Conservation (phyloP, 768 basidiomycete genomes). For the Trametes cubensis region DNA sequence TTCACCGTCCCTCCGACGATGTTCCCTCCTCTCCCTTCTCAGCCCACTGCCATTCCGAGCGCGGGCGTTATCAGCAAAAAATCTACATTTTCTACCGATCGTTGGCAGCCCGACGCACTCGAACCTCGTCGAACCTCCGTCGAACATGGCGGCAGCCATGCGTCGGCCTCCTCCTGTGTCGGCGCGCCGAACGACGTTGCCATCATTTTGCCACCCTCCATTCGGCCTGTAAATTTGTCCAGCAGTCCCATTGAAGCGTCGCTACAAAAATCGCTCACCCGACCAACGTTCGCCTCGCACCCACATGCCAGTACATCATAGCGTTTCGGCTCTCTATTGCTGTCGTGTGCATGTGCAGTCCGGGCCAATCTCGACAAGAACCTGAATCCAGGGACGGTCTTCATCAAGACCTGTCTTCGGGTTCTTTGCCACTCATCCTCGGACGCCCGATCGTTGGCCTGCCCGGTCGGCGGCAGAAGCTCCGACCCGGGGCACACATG, state of each 20-base stretch:
- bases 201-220: not conserved
- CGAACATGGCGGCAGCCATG: not conserved
- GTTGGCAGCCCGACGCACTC: slow-evolving; percentile 1
- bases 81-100: not conserved
- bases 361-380: slow-evolving; percentile 5
- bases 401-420: slow-evolving; percentile 6
- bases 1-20: no score
- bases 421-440: not conserved
- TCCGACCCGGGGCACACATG: slow-evolving; percentile 8
- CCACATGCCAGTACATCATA: not conserved
- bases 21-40: not conserved
- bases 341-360: not conserved
- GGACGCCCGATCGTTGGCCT: not conserved
- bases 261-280: not conserved
- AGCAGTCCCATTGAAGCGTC: not conserved
- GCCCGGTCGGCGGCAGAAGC: not conserved
- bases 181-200: not conserved
- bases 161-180: not conserved
- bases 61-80: not conserved
- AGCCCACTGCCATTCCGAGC: no score
- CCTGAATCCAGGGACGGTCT: slow-evolving; percentile 9
- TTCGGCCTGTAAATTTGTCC: not conserved
- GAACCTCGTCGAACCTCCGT: not conserved
- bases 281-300: slow-evolving; percentile 17
- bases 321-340: not conserved